Percentiles rank a stretch among this genome's conserved stretches.
Evolutionary conservation across 768 basidiomycete species (phyloP).

Genomic region (Suillus plorans): DNA sequence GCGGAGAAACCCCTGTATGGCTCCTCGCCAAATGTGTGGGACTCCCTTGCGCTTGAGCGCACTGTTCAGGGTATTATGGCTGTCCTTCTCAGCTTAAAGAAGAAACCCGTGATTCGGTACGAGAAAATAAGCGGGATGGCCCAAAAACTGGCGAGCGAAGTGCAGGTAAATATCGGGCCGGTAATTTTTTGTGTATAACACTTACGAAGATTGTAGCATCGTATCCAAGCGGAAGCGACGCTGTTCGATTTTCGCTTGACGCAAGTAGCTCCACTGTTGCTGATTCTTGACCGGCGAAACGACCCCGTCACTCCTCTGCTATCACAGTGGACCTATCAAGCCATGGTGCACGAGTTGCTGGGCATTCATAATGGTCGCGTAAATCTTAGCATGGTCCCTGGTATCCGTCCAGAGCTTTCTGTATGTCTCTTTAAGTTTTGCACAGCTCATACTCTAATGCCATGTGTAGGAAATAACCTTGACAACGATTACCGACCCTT

Average conservation of each 20-base stretch:
- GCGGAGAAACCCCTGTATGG: conserved; percentile 67
- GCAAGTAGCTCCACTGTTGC: conserved; percentile 82
- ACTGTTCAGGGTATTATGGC: conserved; percentile 80
- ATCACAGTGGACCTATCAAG: conserved; percentile 99
- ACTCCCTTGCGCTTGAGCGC: conserved; percentile 69
- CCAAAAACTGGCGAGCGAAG: conserved; percentile 81
- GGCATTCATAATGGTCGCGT: conserved; percentile 95
- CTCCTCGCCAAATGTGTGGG: conserved; percentile 70
- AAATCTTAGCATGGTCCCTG: conserved; percentile 78
- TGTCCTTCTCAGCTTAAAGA: conserved; percentile 90
- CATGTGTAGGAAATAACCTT: conserved; percentile 83
- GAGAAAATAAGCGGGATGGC: conserved; percentile 94
- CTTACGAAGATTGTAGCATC: conserved; percentile 49
- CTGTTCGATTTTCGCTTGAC: conserved; percentile 92
- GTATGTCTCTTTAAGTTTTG: conserved; percentile 36
- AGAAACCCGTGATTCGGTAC: conserved; percentile 92
- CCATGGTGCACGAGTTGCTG: conserved; percentile 96
- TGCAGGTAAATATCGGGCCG: conserved; percentile 56
- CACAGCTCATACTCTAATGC: conserved; percentile 10
- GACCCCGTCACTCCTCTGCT: conserved; percentile 96
- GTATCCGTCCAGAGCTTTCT: conserved; percentile 81
- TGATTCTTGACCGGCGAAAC: conserved; percentile 93
- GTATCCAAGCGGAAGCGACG: conserved; percentile 74
- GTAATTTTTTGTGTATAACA: background rate
- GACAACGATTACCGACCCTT: conserved; percentile 87